These are phyloP conservation scores for Plenodomus lindquistii DNA, from an alignment of 2,329 filamentous ascomycete genomes.

Conservation along the genomic window DNA sequence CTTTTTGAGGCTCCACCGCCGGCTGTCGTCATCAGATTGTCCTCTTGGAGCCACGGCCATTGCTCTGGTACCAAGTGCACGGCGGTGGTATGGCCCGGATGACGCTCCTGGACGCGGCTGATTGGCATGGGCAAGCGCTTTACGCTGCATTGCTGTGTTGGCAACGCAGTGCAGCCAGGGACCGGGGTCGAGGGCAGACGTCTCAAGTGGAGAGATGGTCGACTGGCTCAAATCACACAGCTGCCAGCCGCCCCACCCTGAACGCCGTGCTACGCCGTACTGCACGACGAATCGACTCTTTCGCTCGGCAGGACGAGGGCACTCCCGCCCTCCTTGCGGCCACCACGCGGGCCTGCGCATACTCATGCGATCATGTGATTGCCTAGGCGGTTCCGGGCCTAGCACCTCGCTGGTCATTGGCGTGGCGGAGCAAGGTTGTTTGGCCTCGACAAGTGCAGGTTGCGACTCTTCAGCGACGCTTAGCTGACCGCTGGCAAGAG, in stretches of 20 bases:
- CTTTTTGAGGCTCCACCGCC: constrained; percentile 12
- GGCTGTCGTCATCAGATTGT: constrained; percentile 28
- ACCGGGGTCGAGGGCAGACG: constrained; percentile 27
- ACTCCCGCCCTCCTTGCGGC: constrained; percentile 10
- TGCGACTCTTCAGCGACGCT: constrained; percentile 43
- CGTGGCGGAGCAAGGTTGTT: constrained; percentile 10
- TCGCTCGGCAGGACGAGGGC: constrained; percentile 39
- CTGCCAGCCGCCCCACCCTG: constrained; percentile 23
- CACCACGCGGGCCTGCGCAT: constrained; percentile 15
- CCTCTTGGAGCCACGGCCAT: constrained; percentile 13
- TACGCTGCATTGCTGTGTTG: constrained; percentile 42
- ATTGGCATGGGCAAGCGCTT: constrained; percentile 38
- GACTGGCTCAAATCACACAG: constrained; percentile 32
- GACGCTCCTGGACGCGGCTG: constrained; percentile 22
- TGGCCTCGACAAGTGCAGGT: constrained; percentile 26
- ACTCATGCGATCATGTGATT: constrained; percentile 30
- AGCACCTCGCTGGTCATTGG: constrained; percentile 17
- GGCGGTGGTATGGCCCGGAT: constrained; percentile 31
- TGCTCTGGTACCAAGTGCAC: constrained; percentile 26
- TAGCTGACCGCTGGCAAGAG: constrained; percentile 40
- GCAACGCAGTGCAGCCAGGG: constrained; percentile 35
- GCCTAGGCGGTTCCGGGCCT: constrained; percentile 17
- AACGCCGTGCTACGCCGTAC: constrained; percentile 23
- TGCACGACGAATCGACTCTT: constrained; percentile 36
- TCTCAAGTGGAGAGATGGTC: constrained; percentile 26